Evolutionary conservation across 202 grass and related monocot species (phyloP).

Genomic region (Elaeis oleifera): DNA sequence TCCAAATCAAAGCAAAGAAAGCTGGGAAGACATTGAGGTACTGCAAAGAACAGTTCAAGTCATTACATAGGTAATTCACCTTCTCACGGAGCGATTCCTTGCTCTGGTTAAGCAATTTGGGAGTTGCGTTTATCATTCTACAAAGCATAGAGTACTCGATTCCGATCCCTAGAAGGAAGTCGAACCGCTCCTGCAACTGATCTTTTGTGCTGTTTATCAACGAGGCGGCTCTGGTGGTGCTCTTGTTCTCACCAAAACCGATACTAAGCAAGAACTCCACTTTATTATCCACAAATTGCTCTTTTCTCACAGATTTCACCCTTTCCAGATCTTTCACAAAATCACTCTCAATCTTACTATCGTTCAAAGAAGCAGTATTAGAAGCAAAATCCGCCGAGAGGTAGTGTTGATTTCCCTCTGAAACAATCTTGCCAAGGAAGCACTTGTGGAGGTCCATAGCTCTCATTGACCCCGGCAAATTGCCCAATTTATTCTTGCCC

Average conservation of each 20-base stretch:
- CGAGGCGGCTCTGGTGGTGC: slow-evolving; percentile 16
- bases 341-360: slow-evolving; percentile 34
- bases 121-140: slow-evolving; percentile 42
- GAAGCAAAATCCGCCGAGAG: slow-evolving; percentile 49
- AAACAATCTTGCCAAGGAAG: slow-evolving; percentile 48
- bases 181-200: slow-evolving; percentile 52
- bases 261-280: slow-evolving; percentile 67
- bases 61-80: slow-evolving; percentile 54
- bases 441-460: slow-evolving; percentile 39
- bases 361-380: slow-evolving; percentile 25
- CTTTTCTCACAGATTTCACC: slow-evolving; percentile 40
- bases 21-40: slow-evolving; percentile 63
- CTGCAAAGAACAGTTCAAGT: slow-evolving; percentile 61
- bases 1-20: slow-evolving; percentile 83
- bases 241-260: slow-evolving; percentile 66
- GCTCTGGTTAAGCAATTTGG: slow-evolving; percentile 69
- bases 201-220: slow-evolving; percentile 37
- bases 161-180: slow-evolving; percentile 54
- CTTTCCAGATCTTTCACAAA: slow-evolving; percentile 50
- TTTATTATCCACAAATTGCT: slow-evolving; percentile 30
- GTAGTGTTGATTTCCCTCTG: slow-evolving; percentile 26
- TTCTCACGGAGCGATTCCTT: slow-evolving; percentile 55
- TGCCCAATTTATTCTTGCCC: slow-evolving; percentile 63
- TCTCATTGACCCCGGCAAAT: slow-evolving; percentile 47
- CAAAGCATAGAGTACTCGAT: slow-evolving; percentile 59